Evolutionary conservation across 2,329 filamentous ascomycete genomes (phyloP).

Genomic region (Paecilomyces dactylethromorphus): DNA sequence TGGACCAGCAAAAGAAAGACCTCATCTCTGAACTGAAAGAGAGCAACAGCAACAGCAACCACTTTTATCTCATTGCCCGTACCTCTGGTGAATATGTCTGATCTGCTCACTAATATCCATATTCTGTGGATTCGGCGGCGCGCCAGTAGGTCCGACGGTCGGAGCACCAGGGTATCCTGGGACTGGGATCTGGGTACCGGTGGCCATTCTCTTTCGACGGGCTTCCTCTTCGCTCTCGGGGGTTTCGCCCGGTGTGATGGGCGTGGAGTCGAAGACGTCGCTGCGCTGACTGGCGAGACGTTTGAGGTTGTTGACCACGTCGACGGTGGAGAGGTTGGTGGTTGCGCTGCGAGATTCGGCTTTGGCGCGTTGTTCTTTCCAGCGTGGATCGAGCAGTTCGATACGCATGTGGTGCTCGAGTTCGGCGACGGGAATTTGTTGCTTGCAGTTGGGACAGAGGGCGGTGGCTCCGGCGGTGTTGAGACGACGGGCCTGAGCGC

Average conservation of each 20-base stretch:
- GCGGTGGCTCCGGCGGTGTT: slow-evolving; percentile 58
- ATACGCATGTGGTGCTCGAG: slow-evolving; percentile 91
- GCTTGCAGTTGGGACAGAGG: slow-evolving; percentile 87
- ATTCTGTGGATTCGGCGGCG: slow-evolving; percentile 25
- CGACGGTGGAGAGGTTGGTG: slow-evolving; percentile 76
- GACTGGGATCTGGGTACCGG: slow-evolving; percentile 29
- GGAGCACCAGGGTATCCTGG: slow-evolving; percentile 6
- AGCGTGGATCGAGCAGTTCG: slow-evolving; percentile 85
- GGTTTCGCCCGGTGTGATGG: slow-evolving; percentile 31
- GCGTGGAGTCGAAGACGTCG: slow-evolving; percentile 69
- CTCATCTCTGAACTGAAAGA: too few species aligned
- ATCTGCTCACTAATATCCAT: slow-evolving; percentile 86
- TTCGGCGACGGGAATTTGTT: slow-evolving; percentile 80
- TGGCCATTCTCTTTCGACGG: slow-evolving; percentile 68
- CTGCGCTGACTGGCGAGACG: slow-evolving; percentile 82
- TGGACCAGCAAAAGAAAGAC: not conserved
- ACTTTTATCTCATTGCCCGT: slow-evolving; percentile 21
- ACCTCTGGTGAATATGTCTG: slow-evolving; percentile 57
- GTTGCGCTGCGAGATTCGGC: slow-evolving; percentile 76
- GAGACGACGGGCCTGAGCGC: slow-evolving; percentile 66
- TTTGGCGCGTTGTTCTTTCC: slow-evolving; percentile 93
- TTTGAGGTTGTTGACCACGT: slow-evolving; percentile 92
- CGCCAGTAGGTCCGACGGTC: slow-evolving; percentile 21
- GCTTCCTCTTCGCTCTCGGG: slow-evolving; percentile 67
- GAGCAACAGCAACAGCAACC: not conserved